Base-by-base conservation (phyloP, 352 stramenopile species). In the Globisporangium nodosum region DNA sequence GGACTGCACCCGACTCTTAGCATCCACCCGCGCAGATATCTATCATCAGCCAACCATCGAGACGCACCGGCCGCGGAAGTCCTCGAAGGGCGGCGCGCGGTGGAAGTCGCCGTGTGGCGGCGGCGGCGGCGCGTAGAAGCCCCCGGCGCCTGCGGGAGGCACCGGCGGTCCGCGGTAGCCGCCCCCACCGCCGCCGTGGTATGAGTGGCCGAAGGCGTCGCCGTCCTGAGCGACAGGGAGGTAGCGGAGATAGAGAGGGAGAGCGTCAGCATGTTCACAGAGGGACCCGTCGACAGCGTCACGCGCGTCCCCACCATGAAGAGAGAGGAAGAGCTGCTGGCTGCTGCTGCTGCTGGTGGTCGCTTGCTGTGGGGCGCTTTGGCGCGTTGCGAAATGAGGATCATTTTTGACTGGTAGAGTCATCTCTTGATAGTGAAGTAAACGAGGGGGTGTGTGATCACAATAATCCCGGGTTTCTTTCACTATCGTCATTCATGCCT, bases 1-100 rank as follows among this genome's bases (percentile, higher is more conserved):
- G 46, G 61, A 13, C 61, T 68, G 31, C 43, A 18, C 6, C 9
- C 21, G 47, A 54, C 37, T 20, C 15, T 58, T 13, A 59, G 24
- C 21, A 52, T 30, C 5, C 42, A 59, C 16, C 40, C 12, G 11
- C 3, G n/a, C 49, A 48, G 27, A n/a, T 15, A 49, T n/a, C n/a
- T n/a, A n/a, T n/a, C n/a, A n/a, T n/a, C n/a, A n/a, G n/a, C n/a
- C n/a, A n/a, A 20, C 46, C 35, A 35, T 40, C 37, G 51, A n/a
- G 11, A 46, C 43, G 43, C 16, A 49, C 43, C 43, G 43, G 18
- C 43, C 43, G 20, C 43, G 43, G 9, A 49, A 49, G 16, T 49
- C 43, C 18, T 27, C 43, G 11, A 47, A 20, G 18, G 8, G 52
- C 43, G 18, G 20, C 27, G 37, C 37, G 37, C 20, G 40, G 43